phyloP scores from a whole-genome alignment of 139 green algal species.

The Chlorella sp. region DNA sequence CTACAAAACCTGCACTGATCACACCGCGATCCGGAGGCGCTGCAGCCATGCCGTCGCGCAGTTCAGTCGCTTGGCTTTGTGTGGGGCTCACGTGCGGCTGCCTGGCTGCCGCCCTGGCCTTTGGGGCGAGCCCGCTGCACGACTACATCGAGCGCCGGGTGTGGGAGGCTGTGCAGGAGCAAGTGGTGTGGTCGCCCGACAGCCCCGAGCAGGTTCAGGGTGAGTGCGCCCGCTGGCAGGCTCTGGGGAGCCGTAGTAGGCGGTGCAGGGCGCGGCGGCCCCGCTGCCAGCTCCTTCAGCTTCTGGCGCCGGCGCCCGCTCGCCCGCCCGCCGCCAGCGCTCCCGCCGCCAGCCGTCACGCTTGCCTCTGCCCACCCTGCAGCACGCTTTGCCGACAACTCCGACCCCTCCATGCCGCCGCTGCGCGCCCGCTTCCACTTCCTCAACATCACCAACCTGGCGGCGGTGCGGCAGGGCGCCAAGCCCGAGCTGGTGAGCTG shows the following conservation, averaged over 20 bases:
- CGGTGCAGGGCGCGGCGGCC: not conserved
- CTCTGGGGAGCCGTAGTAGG: too few species aligned
- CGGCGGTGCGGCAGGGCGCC: slow-evolving; percentile 48
- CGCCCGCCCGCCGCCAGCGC: not conserved
- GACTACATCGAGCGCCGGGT: slow-evolving; percentile 47
- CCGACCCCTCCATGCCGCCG: not conserved
- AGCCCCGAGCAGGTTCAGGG: slow-evolving; percentile 20
- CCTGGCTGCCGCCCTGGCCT: not conserved
- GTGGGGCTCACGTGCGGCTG: too few species aligned
- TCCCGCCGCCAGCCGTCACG: not conserved
- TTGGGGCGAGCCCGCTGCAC: not conserved
- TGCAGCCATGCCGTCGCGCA: too few species aligned
- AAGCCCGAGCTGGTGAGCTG: slow-evolving; percentile 56
- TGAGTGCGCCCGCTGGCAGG: not conserved
- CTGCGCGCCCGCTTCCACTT: slow-evolving; percentile 38
- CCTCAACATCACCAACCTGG: slow-evolving; percentile 70
- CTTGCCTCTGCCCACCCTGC: not conserved
- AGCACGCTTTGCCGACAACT: not conserved
- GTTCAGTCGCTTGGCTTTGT: too few species aligned
- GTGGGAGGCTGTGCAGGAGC: slow-evolving; percentile 20
- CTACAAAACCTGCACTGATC: too few species aligned
- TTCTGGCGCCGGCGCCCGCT: not conserved
- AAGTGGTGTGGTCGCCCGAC: slow-evolving; percentile 44
- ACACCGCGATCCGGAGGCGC: too few species aligned
- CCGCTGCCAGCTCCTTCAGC: not conserved